Conservation (phyloP, 139 green algal species). For the Haematococcus lacustris region DNA sequence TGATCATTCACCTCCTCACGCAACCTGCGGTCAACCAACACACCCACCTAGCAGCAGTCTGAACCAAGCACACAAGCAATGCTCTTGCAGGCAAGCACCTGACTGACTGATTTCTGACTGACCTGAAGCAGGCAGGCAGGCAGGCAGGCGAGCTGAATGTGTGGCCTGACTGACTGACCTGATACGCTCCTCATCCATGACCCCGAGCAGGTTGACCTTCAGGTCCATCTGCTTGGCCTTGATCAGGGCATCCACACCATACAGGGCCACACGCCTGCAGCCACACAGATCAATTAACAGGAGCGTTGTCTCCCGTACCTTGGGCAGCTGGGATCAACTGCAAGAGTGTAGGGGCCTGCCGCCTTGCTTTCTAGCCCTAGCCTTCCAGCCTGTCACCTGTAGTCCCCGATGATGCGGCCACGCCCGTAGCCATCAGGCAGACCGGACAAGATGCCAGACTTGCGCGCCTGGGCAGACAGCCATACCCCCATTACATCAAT, state of each 20-base stretch:
- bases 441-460: slow-evolving; percentile 61
- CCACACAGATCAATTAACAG: too few relatives aligned
- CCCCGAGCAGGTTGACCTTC: slow-evolving; percentile 39
- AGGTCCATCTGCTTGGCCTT: slow-evolving; percentile 54
- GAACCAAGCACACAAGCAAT: not conserved
- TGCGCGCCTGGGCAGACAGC: slow-evolving; percentile 46
- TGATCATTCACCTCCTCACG: slow-evolving; percentile 63
- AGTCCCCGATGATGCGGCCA: slow-evolving; percentile 75
- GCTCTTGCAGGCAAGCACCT: too few relatives aligned
- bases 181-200: slow-evolving; percentile 58
- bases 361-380: too few relatives aligned
- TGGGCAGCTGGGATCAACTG: too few relatives aligned
- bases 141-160: too few relatives aligned
- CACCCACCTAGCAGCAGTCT: not conserved
- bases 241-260: slow-evolving; percentile 59
- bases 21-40: slow-evolving; percentile 12
- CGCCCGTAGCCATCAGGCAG: slow-evolving; percentile 65
- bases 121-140: too few relatives aligned
- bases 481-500: too few relatives aligned
- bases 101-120: too few relatives aligned
- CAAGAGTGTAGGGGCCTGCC: too few relatives aligned
- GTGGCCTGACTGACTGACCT: not conserved
- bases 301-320: too few relatives aligned
- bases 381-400: too few relatives aligned
- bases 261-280: slow-evolving; percentile 57